These are phyloP conservation scores for Prosopis cineraria DNA, from an alignment of 306 rosid species.

Conservation along the genomic window DNA sequence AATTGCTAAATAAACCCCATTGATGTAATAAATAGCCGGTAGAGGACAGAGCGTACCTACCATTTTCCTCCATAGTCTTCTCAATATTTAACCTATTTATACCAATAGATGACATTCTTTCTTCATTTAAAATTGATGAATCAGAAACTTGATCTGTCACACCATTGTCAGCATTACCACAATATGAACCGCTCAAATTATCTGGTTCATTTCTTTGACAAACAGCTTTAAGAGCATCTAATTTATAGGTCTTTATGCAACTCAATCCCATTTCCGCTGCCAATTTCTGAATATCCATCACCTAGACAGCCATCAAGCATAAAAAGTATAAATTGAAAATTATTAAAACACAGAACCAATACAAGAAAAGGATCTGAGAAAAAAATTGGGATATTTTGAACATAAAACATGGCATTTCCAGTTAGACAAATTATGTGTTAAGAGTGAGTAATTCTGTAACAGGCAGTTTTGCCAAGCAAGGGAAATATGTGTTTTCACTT, in stretches of 20 bases:
- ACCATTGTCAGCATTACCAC: constrained; percentile 39
- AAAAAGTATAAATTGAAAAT: constrained; percentile 8
- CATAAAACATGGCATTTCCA: neutral
- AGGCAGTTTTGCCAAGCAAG: neutral
- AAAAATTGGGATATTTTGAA: neutral
- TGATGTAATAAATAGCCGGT: constrained; percentile 27
- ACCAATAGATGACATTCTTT: constrained; percentile 42
- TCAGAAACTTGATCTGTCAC: constrained; percentile 42
- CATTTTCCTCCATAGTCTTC: constrained; percentile 47
- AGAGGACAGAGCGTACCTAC: constrained; percentile 48
- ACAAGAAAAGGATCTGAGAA: neutral
- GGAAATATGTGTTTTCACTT: neutral
- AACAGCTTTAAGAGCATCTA: constrained; percentile 91
- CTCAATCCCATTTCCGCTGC: constrained; percentile 93
- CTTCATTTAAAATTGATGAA: constrained; percentile 45
- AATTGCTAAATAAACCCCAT: neutral
- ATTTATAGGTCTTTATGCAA: constrained; percentile 71
- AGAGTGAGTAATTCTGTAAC: neutral
- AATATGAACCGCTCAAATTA: constrained; percentile 38
- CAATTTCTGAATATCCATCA: constrained; percentile 76
- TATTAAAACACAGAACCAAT: neutral
- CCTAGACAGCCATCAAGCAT: constrained; percentile 52
- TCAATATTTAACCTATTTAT: constrained; percentile 45
- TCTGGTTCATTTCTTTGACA: constrained; percentile 47
- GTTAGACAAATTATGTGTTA: neutral